Evolutionary conservation across 2,329 filamentous ascomycete genomes (phyloP).

Genomic region (Botrytis sinoallii): DNA sequence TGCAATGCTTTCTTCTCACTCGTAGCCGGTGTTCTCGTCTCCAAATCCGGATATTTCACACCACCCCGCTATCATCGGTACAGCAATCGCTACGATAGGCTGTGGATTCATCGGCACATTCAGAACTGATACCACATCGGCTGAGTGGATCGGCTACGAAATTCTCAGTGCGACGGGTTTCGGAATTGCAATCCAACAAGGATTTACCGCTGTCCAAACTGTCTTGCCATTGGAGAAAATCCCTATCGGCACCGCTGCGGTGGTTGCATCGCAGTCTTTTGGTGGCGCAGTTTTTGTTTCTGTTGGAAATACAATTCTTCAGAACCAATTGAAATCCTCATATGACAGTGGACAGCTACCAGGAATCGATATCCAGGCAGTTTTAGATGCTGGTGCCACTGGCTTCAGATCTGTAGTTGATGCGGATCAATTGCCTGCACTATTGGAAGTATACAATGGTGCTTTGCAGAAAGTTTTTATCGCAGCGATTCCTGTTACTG

Average conservation of each 20-base stretch:
- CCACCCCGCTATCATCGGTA: slow-evolving; percentile 27
- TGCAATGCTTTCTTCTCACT: slow-evolving; percentile 35
- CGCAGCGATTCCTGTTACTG: slow-evolving; percentile 49
- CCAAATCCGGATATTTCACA: slow-evolving; percentile 38
- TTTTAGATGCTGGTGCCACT: slow-evolving; percentile 40
- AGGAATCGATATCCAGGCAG: slow-evolving; percentile 29
- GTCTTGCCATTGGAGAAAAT: slow-evolving; percentile 40
- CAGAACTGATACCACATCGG: slow-evolving; percentile 37
- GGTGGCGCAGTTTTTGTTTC: slow-evolving; percentile 49
- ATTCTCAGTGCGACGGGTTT: slow-evolving; percentile 32
- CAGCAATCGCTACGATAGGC: slow-evolving; percentile 24
- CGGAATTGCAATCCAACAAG: slow-evolving; percentile 35
- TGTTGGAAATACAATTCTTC: slow-evolving; percentile 44
- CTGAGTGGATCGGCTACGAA: slow-evolving; percentile 48
- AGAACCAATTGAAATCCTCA: slow-evolving; percentile 33
- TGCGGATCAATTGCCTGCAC: slow-evolving; percentile 41
- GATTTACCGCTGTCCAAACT: slow-evolving; percentile 33
- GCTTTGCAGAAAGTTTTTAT: slow-evolving; percentile 53
- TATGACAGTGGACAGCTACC: slow-evolving; percentile 21
- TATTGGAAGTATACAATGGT: slow-evolving; percentile 52
- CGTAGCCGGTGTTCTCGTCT: slow-evolving; percentile 35
- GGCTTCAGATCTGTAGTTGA: slow-evolving; percentile 47
- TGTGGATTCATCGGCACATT: slow-evolving; percentile 39
- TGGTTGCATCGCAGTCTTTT: slow-evolving; percentile 45
- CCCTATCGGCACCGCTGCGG: slow-evolving; percentile 43